phyloP scores from a whole-genome alignment of 2,329 filamentous ascomycete species.

The Nemania serpens region DNA sequence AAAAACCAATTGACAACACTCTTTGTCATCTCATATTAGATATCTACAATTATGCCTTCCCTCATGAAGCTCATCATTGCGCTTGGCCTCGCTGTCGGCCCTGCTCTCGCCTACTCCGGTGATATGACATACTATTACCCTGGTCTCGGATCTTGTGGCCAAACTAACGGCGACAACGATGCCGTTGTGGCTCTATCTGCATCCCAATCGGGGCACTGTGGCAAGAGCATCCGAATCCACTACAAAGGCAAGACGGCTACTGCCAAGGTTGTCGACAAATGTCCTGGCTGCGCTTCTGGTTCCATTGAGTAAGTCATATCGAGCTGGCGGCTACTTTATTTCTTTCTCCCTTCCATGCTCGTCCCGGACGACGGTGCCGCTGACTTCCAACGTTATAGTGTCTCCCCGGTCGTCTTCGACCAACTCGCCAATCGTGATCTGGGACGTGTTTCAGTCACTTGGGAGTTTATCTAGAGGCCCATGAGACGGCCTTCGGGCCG shows the following conservation, averaged over 20 bases:
- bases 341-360: background rate
- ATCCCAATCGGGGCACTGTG: slow-evolving; percentile 32
- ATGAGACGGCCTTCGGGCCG: background rate
- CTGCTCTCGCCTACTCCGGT: slow-evolving; percentile 27
- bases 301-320: slow-evolving; percentile 32
- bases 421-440: slow-evolving; percentile 17
- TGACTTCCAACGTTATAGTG: slow-evolving; percentile 15
- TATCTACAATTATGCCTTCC: background rate
- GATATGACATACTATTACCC: slow-evolving; percentile 37
- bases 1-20: background rate
- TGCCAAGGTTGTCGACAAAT: slow-evolving; percentile 38
- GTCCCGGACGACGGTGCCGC: background rate
- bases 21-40: background rate
- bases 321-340: background rate
- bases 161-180: slow-evolving; percentile 26
- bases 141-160: slow-evolving; percentile 35
- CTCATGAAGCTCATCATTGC: slow-evolving; percentile 25
- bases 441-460: slow-evolving; percentile 33
- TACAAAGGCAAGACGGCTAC: slow-evolving; percentile 31
- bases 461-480: slow-evolving; percentile 30
- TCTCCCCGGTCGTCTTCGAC: slow-evolving; percentile 36
- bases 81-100: slow-evolving; percentile 22
- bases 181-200: slow-evolving; percentile 36
- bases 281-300: slow-evolving; percentile 33
- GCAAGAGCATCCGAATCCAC: slow-evolving; percentile 34